phyloP scores from a whole-genome alignment of 2,329 filamentous ascomycete genomes.

The Furcasterigmium furcatum region DNA sequence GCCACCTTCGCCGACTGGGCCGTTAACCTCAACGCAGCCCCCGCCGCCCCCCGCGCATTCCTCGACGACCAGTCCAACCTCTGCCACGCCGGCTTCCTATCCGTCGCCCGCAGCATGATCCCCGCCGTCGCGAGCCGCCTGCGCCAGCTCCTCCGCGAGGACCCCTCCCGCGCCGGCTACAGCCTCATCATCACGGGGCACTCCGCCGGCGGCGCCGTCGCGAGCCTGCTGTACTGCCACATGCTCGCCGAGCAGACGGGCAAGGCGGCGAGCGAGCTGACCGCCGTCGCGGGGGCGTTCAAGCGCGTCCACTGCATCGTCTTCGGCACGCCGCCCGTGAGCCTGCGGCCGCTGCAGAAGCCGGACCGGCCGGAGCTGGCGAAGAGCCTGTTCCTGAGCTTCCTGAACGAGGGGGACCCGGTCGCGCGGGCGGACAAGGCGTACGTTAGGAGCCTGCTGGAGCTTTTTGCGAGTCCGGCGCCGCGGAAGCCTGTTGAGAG shows the following conservation, averaged over 20 bases:
- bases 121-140: constrained; percentile 68
- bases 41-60: constrained; percentile 64
- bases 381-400: constrained; percentile 74
- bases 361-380: constrained; percentile 44
- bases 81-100: constrained; percentile 78
- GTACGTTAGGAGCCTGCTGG: constrained; percentile 70
- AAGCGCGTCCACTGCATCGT: constrained; percentile 80
- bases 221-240: constrained; percentile 75
- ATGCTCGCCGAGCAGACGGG: constrained; percentile 61
- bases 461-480: constrained; percentile 62
- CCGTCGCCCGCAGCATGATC: constrained; percentile 73
- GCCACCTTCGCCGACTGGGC: constrained; percentile 83
- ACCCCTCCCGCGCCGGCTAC: constrained; percentile 62
- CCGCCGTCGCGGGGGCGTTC: constrained; percentile 65
- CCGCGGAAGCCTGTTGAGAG: constrained; percentile 27
- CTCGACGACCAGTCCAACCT: constrained; percentile 75
- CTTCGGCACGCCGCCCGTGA: constrained; percentile 80
- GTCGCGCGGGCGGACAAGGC: constrained; percentile 73
- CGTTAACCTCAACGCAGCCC: constrained; percentile 72
- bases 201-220: constrained; percentile 81
- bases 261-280: constrained; percentile 64
- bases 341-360: constrained; percentile 64
- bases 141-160: constrained; percentile 66
- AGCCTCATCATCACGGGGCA: constrained; percentile 83
- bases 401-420: constrained; percentile 85